Evolutionary conservation across 371 early-diverging fungal species (phyloP).

Genomic region (Capillidium heterosporum): DNA sequence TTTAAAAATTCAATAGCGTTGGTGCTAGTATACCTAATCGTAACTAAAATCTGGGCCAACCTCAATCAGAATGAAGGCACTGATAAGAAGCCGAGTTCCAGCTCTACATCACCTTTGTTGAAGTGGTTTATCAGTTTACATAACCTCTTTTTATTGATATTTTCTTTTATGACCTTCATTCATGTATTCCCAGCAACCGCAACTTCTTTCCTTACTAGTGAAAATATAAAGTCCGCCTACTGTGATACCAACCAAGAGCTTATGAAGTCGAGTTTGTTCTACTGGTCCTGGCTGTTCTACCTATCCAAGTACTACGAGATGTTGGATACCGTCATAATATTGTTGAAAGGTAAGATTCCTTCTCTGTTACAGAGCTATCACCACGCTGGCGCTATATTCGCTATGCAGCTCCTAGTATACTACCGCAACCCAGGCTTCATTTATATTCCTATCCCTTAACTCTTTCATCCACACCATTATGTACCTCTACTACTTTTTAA

Average conservation of each 20-base stretch:
- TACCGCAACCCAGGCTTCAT: constrained; percentile 56
- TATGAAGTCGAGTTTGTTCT: neutral
- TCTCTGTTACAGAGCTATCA: constrained; percentile 76
- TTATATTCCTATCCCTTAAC: constrained; percentile 75
- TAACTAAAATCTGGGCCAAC: too few relatives aligned
- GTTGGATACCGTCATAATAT: constrained; percentile 66
- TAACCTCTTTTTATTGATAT: neutral
- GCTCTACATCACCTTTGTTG: neutral
- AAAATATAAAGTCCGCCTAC: neutral
- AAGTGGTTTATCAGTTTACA: neutral
- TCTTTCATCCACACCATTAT: constrained; percentile 81
- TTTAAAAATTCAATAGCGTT: too few relatives aligned
- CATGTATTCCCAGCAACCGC: neutral
- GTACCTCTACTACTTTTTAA: constrained; percentile 73
- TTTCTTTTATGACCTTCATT: neutral
- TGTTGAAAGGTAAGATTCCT: constrained; percentile 38
- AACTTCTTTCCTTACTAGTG: neutral
- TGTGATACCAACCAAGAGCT: neutral
- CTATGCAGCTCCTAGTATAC: constrained; percentile 50
- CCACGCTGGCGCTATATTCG: constrained; percentile 74
- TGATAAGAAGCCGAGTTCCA: neutral
- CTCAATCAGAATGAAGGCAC: too few relatives aligned
- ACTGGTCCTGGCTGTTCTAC: constrained; percentile 35
- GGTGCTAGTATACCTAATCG: too few relatives aligned
- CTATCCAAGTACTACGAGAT: constrained; percentile 78